These are phyloP conservation scores for Acephala macrosclerotiorum DNA, from an alignment of 2,329 filamentous ascomycete species.

Conservation along the genomic window DNA sequence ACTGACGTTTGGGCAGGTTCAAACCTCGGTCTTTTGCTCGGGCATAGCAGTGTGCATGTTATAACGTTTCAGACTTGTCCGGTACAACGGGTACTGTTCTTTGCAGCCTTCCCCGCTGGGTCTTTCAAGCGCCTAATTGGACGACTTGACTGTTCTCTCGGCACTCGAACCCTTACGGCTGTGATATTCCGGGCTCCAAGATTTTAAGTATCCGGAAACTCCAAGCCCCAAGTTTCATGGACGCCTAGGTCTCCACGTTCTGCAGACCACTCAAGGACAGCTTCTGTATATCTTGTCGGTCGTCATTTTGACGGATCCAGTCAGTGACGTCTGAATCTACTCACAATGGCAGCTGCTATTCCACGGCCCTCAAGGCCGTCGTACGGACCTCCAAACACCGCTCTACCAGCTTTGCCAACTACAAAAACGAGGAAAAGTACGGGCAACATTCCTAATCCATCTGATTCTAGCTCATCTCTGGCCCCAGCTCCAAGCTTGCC, in stretches of 20 bases:
- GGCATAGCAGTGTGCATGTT: conserved; percentile 40
- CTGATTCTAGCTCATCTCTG: conserved; percentile 21
- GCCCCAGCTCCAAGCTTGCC: conserved; percentile 50
- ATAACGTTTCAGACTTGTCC: conserved; percentile 39
- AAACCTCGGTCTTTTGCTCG: conserved; percentile 35
- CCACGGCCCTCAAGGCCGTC: conserved; percentile 67
- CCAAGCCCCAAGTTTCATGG: conserved; percentile 39
- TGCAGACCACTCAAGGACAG: conserved; percentile 30
- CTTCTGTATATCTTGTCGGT: conserved; percentile 28
- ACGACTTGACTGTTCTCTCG: conserved; percentile 18
- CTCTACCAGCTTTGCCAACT: conserved; percentile 77
- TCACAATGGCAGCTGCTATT: conserved; percentile 46
- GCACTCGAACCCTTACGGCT: conserved; percentile 20
- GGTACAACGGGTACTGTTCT: conserved; percentile 29
- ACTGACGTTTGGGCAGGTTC: conserved; percentile 35
- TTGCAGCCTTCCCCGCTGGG: conserved; percentile 15
- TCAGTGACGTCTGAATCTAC: conserved; percentile 11
- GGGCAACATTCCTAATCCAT: conserved; percentile 52
- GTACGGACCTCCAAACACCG: conserved; percentile 73
- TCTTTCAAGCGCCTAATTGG: conserved; percentile 31
- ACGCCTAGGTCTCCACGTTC: conserved; percentile 28
- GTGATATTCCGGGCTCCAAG: conserved; percentile 23
- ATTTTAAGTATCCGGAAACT: conserved; percentile 29
- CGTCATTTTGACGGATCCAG: conserved; percentile 16
- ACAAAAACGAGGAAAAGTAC: conserved; percentile 76